A percentile compares a stretch with the other conserved stretches of the same genome.
Conservation (phyloP, 352 stramenopile species). For the Phytophthora pini region DNA sequence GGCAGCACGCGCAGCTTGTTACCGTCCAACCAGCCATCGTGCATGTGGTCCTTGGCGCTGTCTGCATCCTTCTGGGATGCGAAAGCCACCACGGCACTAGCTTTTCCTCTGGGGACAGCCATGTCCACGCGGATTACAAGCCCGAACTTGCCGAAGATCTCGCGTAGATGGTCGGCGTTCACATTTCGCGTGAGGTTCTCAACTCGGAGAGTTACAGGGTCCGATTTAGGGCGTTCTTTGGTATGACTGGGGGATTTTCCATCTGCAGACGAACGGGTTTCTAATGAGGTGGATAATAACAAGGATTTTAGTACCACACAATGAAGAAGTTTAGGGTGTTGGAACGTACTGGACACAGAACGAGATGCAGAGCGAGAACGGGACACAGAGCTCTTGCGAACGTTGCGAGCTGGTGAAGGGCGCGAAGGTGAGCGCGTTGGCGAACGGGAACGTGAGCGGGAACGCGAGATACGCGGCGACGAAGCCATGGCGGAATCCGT, state of each 20-base stretch:
- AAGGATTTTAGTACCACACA: background rate
- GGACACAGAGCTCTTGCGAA: constrained; percentile 7
- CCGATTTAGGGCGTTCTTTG: constrained; percentile 19
- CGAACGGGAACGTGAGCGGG: constrained; percentile 21
- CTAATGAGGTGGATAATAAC: background rate
- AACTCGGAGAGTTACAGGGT: constrained; percentile 59
- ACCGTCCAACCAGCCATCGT: constrained; percentile 87
- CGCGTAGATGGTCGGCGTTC: constrained; percentile 76
- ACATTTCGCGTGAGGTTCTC: constrained; percentile 90
- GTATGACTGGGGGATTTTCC: constrained; percentile 3
- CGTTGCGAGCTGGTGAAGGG: constrained; percentile 1
- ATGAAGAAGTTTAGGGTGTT: background rate
- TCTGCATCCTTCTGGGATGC: constrained; percentile 55
- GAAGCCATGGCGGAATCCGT: constrained; percentile 19
- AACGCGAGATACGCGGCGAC: constrained; percentile 26
- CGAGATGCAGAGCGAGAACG: constrained; percentile 25
- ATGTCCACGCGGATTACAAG: constrained; percentile 64
- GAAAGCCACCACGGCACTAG: constrained; percentile 69
- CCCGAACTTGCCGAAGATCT: constrained; percentile 91
- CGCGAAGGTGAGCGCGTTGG: constrained; percentile 8
- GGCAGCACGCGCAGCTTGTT: constrained; percentile 72
- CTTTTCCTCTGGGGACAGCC: constrained; percentile 42
- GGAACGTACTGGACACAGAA: constrained; percentile 22
- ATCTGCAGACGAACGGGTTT: constrained; percentile 9
- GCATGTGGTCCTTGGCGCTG: constrained; percentile 74